Base-by-base conservation (phyloP, 768 basidiomycete species). In the Lactifluus hygrophoroides region DNA sequence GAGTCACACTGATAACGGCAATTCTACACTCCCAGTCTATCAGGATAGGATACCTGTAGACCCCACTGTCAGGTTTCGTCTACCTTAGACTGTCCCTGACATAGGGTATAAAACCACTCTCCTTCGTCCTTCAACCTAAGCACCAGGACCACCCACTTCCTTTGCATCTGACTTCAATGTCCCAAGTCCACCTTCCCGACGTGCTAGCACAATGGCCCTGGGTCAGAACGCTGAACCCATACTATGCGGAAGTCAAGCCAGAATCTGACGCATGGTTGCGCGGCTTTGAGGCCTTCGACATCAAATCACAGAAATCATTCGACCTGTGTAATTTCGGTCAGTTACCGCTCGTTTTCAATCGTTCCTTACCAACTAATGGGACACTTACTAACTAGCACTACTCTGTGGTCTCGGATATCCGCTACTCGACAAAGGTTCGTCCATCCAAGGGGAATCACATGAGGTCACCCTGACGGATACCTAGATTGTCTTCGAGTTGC, bases 321-420 rank as follows among this genome's bases (percentile, higher is more conserved):
- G n/a, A n/a, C n/a, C n/a, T n/a, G n/a, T n/a, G n/a, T n/a, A n/a
- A n/a, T n/a, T n/a, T n/a, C n/a, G n/a, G 65, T 66, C 10, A 32
- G 54, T 14, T 32, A 10, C 16, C 13, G 37, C 38, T 48, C 60
- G 17, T 23, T 19, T 43, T 8, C 19, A 9, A 21, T 43, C 23
- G 11, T 8, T 21, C 16, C 9, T 38, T 19, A 21, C 21, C 16
- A 3, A 52, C 38, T 30, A 23, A 30, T 14, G 37, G 3, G 45
- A 42, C 17, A 54, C 49, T 16, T 21, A n/a, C n/a, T n/a, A n/a
- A 77, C n/a, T n/a, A n/a, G 76, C 65, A 45, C 64, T 73, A 4
- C 66, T 76, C 17, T 74, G 72, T 6, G 72, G 74, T 0, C 60
- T 77, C 23, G 70, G 71, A 11, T 76, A 70, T 61, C 72, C 76